Evolutionary conservation across 768 basidiomycete genomes (phyloP), one percentile per base, ranked within the genome.

Genomic region (Rhodotorula graminis): DNA sequence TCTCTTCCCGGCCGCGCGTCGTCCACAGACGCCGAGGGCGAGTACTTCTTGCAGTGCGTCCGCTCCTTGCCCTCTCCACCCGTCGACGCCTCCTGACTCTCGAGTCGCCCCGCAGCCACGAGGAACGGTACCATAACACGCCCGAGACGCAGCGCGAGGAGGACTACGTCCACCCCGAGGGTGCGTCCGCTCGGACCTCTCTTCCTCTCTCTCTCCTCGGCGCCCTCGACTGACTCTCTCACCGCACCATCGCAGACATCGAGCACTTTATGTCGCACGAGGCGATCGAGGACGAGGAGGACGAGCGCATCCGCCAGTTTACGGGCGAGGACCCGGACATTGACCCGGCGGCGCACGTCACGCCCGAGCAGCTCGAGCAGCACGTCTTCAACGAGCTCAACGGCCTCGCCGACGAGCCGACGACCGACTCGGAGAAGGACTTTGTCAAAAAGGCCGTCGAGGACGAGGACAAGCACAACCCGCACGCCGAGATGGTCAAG

Each of bases 61-160:
- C 2, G 40, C 6, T 21, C 6, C 2, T 53, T 37, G n/a, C 37
- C 31, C 8, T 31, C 23, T n/a, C 19, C 52, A n/a, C 31, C n/a
- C 60, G n/a, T 33, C 16, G 8, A 12, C 23, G 9, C 46, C 3
- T 37, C 37, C 47, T 46, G 42, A 46, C 37, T 2, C 23, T 40
- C 27, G 16, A 15, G 18, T 50, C 6, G 10, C 31, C n/a, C 11
- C 21, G 25, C 57, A 75, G 98, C 79, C 96, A 99, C 82, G 96
- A 99, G 87, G 94, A 98, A 82, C 82, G 91, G 82, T 96, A 85
- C 84, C 96, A 99, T 82, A 89, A 88, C 42, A 97, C 95, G 49
- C 94, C 93, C 0, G 96, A 98, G 80, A 98, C 95, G 0, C 96
- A 98, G 81, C 93, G 93, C 0, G 94, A 97, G 80, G 92, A 92